phyloP scores from a whole-genome alignment of 106 monocot genomes.

The Dioscorea alata region DNA sequence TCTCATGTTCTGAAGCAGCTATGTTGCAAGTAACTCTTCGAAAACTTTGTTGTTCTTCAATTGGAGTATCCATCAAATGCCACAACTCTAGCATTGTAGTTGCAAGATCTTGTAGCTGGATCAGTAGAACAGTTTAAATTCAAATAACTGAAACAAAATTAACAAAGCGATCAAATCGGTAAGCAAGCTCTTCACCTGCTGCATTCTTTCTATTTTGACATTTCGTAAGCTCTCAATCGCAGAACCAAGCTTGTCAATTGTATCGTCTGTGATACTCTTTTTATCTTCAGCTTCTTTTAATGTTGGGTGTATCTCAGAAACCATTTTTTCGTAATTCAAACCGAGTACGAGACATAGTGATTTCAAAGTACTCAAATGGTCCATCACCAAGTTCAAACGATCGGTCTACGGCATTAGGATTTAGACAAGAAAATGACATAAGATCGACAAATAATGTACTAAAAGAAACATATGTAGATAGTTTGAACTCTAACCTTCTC shows the following conservation, averaged over 20 bases:
- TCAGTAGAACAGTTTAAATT: not conserved
- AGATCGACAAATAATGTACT: not conserved
- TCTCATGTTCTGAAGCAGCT: constrained; percentile 64
- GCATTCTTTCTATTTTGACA: constrained; percentile 84
- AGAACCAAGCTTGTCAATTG: constrained; percentile 49
- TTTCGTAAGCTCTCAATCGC: constrained; percentile 47
- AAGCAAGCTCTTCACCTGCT: constrained; percentile 45
- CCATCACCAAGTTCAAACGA: constrained; percentile 60
- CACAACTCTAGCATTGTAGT: constrained; percentile 51
- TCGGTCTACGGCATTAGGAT: constrained; percentile 35
- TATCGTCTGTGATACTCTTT: constrained; percentile 49
- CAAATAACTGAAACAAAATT: too few species aligned
- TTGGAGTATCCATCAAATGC: constrained; percentile 69
- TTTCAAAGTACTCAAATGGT: constrained; percentile 43
- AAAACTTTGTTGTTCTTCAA: constrained; percentile 61
- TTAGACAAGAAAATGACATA: not conserved
- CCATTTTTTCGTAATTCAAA: constrained; percentile 56
- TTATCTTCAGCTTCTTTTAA: constrained; percentile 46
- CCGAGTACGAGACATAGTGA: constrained; percentile 76
- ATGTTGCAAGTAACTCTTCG: constrained; percentile 59
- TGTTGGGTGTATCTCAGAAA: constrained; percentile 55
- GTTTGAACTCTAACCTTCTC: constrained; percentile 55
- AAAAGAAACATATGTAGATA: not conserved
- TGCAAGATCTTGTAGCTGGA: constrained; percentile 77
- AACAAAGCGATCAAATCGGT: too few species aligned